Percentiles rank a stretch among this genome's conserved stretches.
Conservation (phyloP, 768 basidiomycete genomes). For the Boletus eberwhitei region DNA sequence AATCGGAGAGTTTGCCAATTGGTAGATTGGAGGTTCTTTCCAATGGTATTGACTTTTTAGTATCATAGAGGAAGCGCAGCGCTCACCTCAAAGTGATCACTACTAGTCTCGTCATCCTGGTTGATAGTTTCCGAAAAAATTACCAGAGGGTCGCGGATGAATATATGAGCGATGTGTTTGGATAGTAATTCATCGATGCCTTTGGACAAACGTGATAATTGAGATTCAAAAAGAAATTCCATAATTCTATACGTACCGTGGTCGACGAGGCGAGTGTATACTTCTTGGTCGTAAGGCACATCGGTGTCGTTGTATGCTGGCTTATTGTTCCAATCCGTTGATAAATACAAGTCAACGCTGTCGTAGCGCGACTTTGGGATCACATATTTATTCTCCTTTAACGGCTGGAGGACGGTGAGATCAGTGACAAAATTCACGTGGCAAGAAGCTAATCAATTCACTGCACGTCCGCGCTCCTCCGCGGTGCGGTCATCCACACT, state of each 20-base stretch:
- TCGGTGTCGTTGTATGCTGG: slow-evolving; percentile 92
- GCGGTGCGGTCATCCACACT: slow-evolving; percentile 96
- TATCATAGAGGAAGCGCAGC: neutral
- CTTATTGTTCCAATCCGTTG: slow-evolving; percentile 80
- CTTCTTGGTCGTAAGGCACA: slow-evolving; percentile 72
- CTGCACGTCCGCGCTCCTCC: slow-evolving; percentile 77
- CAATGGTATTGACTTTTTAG: neutral
- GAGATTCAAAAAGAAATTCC: neutral
- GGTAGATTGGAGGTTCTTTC: slow-evolving; percentile 95
- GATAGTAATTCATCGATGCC: slow-evolving; percentile 85
- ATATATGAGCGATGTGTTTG: slow-evolving; percentile 91
- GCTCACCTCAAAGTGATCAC: slow-evolving; percentile 93
- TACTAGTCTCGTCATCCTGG: slow-evolving; percentile 84
- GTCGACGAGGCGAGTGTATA: slow-evolving; percentile 67
- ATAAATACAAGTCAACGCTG: slow-evolving; percentile 92
- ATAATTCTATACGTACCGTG: slow-evolving; percentile 51
- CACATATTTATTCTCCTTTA: slow-evolving; percentile 65
- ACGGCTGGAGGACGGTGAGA: slow-evolving; percentile 48
- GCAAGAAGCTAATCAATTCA: slow-evolving; percentile 46
- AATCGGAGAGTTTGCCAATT: slow-evolving; percentile 99
- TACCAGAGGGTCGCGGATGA: slow-evolving; percentile 96
- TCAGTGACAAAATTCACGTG: slow-evolving; percentile 5
- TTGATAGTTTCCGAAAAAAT: slow-evolving; percentile 91
- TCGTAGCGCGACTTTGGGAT: slow-evolving; percentile 99
- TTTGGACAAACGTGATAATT: slow-evolving; percentile 28